Evolutionary conservation across 345 rosid species (phyloP), one percentile per base, ranked within the genome.

Genomic region (Hibiscus syriacus): DNA sequence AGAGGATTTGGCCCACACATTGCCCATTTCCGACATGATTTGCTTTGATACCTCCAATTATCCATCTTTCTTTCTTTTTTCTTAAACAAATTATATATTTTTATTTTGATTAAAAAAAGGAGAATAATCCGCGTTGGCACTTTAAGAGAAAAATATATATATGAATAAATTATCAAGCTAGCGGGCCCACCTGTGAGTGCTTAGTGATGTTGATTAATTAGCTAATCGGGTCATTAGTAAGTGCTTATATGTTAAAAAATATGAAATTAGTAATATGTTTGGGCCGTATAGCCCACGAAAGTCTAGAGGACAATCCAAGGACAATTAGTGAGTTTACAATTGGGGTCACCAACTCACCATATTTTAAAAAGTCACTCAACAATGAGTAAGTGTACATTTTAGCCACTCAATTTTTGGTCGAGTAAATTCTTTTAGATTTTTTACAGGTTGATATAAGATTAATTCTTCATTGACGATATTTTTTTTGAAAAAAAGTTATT

Each of bases 41-140:
- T 49, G 23, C 17, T 17, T 60, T 60, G 46, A 25, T 32, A 19
- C 43, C 4, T 16, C 9, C 43, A 32, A 45, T 29, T 11, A 20
- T 7, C n/a, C n/a, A n/a, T n/a, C n/a, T n/a, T n/a, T n/a, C n/a
- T n/a, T n/a, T n/a, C n/a, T n/a, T 8, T 19, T n/a, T 1, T 49
- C 19, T 17, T 12, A 6, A 8, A n/a, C n/a, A 32, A 32, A 6
- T 6, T 38, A 38, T 38, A 38, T 38, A 38, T 9, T 34, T 36
- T 36, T 8, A 38, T 38, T 38, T 7, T 2, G 3, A 38, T 38
- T 38, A 10, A 38, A 38, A 30, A 56, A 57, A n/a, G 20, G 19
- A 68, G 78, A 84, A 80, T 78, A 72, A 80, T 76, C 85, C 76
- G 77, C 80, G 80, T 81, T 80, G 77, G 76, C 70, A 20, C 67